A percentile compares a stretch with the other conserved stretches of the same genome.
phyloP scores from a whole-genome alignment of 257 asterid species.

The Forsythia suspensa region DNA sequence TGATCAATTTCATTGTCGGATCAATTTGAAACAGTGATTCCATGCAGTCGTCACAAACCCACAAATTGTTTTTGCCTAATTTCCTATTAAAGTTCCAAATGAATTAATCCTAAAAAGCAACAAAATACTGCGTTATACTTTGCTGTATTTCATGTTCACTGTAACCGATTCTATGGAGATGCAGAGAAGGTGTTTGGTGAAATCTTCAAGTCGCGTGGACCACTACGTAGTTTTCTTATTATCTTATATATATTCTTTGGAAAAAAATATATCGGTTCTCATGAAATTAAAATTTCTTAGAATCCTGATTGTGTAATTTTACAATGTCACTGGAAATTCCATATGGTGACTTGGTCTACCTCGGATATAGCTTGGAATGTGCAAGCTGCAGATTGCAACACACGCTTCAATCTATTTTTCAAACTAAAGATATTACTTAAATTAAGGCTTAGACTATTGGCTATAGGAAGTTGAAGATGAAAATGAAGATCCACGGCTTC shows the following conservation, averaged over 20 bases:
- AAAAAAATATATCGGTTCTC: neutral
- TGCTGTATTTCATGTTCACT: too few relatives aligned
- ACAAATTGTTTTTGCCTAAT: too few relatives aligned
- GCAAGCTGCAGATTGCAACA: neutral
- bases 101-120: too few relatives aligned
- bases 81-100: too few relatives aligned
- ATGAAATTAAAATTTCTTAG: neutral
- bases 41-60: too few relatives aligned
- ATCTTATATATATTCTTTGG: too few relatives aligned
- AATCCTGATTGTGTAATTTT: neutral
- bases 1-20: too few relatives aligned
- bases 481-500: conserved; percentile 8
- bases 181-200: neutral
- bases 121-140: too few relatives aligned
- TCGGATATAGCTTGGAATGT: neutral
- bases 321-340: neutral
- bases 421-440: too few relatives aligned
- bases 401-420: neutral
- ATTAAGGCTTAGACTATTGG: neutral
- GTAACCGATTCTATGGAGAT: too few relatives aligned
- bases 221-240: neutral
- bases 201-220: neutral
- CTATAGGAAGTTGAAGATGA: neutral
- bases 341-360: neutral
- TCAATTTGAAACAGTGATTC: too few relatives aligned